These are phyloP conservation scores for Cudoniella acicularis DNA, from an alignment of 495 filamentous ascomycete genomes.

Conservation along the genomic window DNA sequence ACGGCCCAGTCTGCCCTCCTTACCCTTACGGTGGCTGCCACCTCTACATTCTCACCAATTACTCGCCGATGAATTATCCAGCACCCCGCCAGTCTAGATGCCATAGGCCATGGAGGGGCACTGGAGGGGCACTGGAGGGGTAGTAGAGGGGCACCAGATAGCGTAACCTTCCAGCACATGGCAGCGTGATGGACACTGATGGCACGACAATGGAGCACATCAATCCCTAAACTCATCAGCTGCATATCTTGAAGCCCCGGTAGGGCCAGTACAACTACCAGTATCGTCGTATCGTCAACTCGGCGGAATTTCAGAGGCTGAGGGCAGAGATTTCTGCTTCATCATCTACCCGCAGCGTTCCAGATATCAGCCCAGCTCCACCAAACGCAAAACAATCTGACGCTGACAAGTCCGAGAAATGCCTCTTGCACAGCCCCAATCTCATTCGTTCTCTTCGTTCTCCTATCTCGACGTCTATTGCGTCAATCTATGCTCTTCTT, in stretches of 20 bases:
- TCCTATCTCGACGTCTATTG: not conserved
- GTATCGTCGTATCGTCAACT: too few relatives aligned
- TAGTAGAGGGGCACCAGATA: too few relatives aligned
- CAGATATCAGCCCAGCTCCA: not conserved
- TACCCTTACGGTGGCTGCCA: too few relatives aligned
- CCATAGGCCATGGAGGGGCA: not conserved
- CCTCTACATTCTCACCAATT: not conserved
- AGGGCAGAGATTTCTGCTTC: not conserved
- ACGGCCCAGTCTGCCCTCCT: too few relatives aligned
- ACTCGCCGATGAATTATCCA: not conserved
- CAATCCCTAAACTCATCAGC: too few relatives aligned
- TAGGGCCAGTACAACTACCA: too few relatives aligned
- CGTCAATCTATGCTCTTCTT: not conserved
- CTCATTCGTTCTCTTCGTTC: too few relatives aligned
- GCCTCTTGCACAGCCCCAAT: not conserved
- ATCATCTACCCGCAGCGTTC: not conserved
- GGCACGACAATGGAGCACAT: too few relatives aligned
- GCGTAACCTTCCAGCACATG: too few relatives aligned
- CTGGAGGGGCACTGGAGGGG: not conserved
- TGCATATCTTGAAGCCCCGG: too few relatives aligned
- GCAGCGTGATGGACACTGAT: too few relatives aligned
- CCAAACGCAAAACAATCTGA: not conserved
- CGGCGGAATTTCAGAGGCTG: too few relatives aligned
- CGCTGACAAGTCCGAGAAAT: not conserved
- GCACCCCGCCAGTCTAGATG: not conserved